Percentiles rank a stretch among this genome's conserved stretches.
phyloP scores from a whole-genome alignment of 208 protist species.

The Trypanosomatidae sp. region DNA sequence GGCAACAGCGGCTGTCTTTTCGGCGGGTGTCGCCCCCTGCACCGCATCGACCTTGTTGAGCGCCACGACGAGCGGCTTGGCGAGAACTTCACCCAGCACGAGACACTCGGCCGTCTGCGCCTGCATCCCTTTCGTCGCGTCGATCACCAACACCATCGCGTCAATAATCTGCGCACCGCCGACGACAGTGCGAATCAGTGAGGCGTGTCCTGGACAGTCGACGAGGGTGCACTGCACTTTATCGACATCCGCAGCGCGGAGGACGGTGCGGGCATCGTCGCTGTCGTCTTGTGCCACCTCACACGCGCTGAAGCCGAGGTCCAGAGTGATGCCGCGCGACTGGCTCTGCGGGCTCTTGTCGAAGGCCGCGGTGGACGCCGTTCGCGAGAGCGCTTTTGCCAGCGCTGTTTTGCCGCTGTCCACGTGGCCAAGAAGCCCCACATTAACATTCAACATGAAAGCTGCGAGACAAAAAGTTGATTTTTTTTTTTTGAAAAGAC shows the following conservation, averaged over 20 bases:
- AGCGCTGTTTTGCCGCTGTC: conserved; percentile 97
- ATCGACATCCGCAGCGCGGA: conserved; percentile 20
- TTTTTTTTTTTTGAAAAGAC: too few species aligned
- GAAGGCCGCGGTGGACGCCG: conserved; percentile 95
- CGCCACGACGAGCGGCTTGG: conserved; percentile 90
- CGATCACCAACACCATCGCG: conserved; percentile 97
- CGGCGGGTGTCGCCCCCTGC: conserved; percentile 27
- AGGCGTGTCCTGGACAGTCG: conserved; percentile 98
- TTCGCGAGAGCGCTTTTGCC: conserved; percentile 91
- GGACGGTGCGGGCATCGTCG: conserved; percentile 7
- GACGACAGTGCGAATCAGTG: conserved; percentile 98
- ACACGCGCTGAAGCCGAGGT: conserved; percentile 97
- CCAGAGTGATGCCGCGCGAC: conserved; percentile 97
- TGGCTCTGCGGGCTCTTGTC: conserved; percentile 98
- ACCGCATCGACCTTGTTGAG: conserved; percentile 97
- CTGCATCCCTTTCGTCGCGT: conserved; percentile 97
- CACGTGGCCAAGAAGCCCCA: conserved; percentile 97
- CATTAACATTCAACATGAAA: conserved; percentile 91
- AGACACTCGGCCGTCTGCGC: conserved; percentile 98
- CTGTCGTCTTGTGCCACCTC: conserved; percentile 33
- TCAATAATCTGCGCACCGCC: conserved; percentile 99
- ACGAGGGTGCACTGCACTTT: conserved; percentile 94
- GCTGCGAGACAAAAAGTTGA: too few species aligned
- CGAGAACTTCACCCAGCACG: conserved; percentile 79
- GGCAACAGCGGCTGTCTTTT: conserved; percentile 32